Evolutionary conservation across 1,139 yeast species (phyloP).

Genomic region (Debaryomycetaceae sp.): DNA sequence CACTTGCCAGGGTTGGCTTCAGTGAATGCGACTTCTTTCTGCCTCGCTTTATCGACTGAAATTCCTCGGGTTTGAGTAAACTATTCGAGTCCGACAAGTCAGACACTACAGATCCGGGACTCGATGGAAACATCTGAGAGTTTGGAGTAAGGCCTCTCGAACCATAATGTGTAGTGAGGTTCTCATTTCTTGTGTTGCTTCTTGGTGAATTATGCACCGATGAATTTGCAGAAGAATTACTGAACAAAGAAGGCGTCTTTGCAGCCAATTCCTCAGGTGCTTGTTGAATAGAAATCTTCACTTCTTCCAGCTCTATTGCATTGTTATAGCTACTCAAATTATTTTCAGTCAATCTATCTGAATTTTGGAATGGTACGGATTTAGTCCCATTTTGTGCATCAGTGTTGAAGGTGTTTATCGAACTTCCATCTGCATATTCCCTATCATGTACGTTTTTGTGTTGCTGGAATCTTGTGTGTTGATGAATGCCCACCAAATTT

Average conservation of each 20-base stretch:
- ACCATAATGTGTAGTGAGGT: background rate
- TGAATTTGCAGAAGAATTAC: constrained; percentile 38
- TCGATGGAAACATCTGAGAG: constrained; percentile 15
- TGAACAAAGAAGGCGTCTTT: constrained; percentile 43
- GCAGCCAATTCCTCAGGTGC: constrained; percentile 36
- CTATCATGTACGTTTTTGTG: background rate
- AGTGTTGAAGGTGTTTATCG: background rate
- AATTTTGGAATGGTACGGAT: background rate
- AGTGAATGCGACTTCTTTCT: constrained; percentile 28
- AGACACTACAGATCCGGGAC: constrained; percentile 13
- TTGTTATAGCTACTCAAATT: constrained; percentile 15
- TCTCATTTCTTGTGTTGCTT: constrained; percentile 2
- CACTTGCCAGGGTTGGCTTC: constrained; percentile 16
- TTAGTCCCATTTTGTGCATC: background rate
- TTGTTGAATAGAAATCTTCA: constrained; percentile 28
- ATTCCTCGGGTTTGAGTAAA: constrained; percentile 35
- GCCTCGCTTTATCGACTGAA: constrained; percentile 29
- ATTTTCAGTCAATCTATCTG: constrained; percentile 26
- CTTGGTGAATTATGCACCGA: constrained; percentile 21
- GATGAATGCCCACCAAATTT: constrained; percentile 22
- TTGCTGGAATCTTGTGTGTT: background rate
- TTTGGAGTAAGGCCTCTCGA: constrained; percentile 15
- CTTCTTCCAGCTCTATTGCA: constrained; percentile 12
- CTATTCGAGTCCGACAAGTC: constrained; percentile 9
- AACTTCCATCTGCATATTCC: background rate